A percentile compares a stretch with the other conserved stretches of the same genome.
These are phyloP conservation scores for Astrothelium macrocarpum DNA, from an alignment of 495 filamentous ascomycete species.

Conservation along the genomic window DNA sequence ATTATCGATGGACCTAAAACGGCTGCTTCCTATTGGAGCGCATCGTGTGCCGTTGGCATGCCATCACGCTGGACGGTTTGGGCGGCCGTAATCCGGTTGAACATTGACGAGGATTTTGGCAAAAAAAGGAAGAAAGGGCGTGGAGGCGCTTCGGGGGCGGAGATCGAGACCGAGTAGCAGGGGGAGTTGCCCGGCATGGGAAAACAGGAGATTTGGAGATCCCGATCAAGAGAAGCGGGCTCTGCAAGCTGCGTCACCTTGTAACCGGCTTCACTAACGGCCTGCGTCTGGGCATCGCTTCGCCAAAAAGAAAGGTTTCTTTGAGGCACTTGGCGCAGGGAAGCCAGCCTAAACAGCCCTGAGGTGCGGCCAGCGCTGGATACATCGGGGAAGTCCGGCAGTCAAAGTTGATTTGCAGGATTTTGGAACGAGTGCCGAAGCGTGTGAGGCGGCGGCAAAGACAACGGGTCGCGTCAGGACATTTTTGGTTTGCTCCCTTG, in stretches of 20 bases:
- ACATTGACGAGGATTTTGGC: background rate
- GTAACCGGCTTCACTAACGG: background rate
- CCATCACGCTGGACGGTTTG: background rate
- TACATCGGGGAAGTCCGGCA: no score
- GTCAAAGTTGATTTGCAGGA: background rate
- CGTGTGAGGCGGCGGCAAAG: background rate
- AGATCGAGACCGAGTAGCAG: background rate
- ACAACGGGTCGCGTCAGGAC: background rate
- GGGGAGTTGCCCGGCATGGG: background rate
- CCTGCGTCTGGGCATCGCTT: background rate
- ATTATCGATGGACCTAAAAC: background rate
- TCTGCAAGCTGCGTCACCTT: background rate
- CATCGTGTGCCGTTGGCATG: background rate
- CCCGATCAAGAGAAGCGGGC: background rate
- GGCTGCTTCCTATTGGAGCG: background rate
- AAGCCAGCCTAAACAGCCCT: no score
- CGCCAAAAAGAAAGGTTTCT: background rate
- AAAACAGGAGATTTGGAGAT: conserved; percentile 4
- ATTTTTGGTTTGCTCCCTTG: conserved; percentile 6
- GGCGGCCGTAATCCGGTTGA: background rate
- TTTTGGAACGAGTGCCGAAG: background rate
- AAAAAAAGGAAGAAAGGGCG: background rate
- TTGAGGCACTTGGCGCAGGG: no score
- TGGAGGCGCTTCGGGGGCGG: background rate
- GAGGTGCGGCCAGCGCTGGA: no score